Base-by-base conservation (phyloP, 352 stramenopile species). In the Globisporangium apiculatum region DNA sequence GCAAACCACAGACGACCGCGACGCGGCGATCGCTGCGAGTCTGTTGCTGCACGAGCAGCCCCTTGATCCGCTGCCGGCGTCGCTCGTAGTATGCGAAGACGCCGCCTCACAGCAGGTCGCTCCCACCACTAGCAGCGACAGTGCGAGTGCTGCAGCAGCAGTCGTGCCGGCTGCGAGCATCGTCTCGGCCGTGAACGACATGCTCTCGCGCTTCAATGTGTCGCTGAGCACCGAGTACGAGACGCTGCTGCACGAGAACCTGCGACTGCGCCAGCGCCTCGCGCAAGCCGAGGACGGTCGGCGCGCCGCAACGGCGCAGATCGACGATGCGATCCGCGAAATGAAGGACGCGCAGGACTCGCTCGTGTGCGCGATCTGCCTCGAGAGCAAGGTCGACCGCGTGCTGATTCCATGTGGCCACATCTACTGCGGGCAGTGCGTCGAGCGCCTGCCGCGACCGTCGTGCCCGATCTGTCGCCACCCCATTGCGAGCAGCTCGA, bases 371-470 rank as follows among this genome's bases (percentile, higher is more conserved):
- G 79, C 79, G 24, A 83, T 92, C 47, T 94, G 85, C 57, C 69
- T 94, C 17, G 85, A 94, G 60, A 79, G 83, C 62, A 72, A 87
- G 48, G 85, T 94, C 53, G 71, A 94, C 53, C 76, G 80, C 59
- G 83, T 94, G 61, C 67, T 94, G 24, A 83, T 92, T 37, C 83
- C 85, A 31, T 93, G 85, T 41, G 85, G 83, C 37, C 83, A 94
- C 68, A 89, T 91, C 42, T 91, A 92, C 63, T 94, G 83, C 63
- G 61, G 66, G 11, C 59, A 53, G n/a, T 94, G 85, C 53, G 68
- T 91, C 17, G 58, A 73, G 45, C 79, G 73, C 8, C 62, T 94
- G 17, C 81, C 76, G 14, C 76, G 72, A 9, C 73, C 66, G 4
- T 81, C 78, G 58, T 94, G 83, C 47, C 83, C 83, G 35, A 75